Evolutionary conservation across 352 stramenopile species (phyloP), one percentile per base, ranked within the genome.

Genomic region (Pythium pectinolyticum): DNA sequence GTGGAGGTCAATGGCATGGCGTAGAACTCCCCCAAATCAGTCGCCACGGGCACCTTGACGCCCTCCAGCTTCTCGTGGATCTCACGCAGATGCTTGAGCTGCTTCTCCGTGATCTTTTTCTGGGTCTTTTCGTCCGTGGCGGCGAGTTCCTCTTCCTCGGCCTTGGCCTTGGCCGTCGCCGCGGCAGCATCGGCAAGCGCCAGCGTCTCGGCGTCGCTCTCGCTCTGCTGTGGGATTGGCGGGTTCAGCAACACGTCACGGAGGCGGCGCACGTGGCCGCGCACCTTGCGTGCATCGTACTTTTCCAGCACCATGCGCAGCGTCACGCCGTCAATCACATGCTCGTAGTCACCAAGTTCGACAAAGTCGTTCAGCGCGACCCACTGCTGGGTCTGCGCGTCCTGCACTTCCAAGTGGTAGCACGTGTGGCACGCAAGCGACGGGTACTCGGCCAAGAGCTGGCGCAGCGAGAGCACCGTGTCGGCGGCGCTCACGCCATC

Each of bases 261-360:
- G 61, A 96, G 87, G 57, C 86, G 86, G 45, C 85, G 84, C 67
- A 96, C 83, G 31, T 96, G 88, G 19, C 70, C 70, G 43, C 86
- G 86, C 56, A 84, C 88, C 59, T 95, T 96, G 64, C 86, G 83
- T 5, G 86, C 80, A 63, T 94, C 85, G 61, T 95, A 96, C 65
- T 89, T 92, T 27, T 96, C 88, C 49, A 92, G 78, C 57, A 92
- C 79, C 78, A 96, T 95, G 47, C 81, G 78, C 51, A 94, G 66
- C 57, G 75, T 87, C 15, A 57, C 71, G 43, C 75, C 77, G 47
- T 96, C 79, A n/a, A 59, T 65, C 32, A 93, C 75, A 28, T 72
- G 67, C 49, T 90, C 80, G 70, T 92, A 94, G 52, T 96, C 87
- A 47, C 73, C 82, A 9, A 96, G 78, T 72, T 96, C 87, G 31